Evolutionary conservation across 176 grass and related monocot genomes (phyloP).

Genomic region (Avena sativa): DNA sequence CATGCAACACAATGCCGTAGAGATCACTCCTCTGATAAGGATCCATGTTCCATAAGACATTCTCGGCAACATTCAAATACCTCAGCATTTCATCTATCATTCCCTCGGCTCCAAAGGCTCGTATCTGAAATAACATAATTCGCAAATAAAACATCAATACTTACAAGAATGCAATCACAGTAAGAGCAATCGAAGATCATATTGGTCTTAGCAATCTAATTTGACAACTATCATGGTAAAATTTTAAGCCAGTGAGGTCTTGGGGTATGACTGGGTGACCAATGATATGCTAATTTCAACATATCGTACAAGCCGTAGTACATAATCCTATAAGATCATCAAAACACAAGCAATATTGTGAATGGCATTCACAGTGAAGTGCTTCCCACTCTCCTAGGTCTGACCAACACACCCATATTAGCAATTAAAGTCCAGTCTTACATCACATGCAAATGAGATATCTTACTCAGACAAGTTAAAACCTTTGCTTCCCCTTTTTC

Average conservation of each 20-base stretch:
- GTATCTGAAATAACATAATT: slow-evolving; percentile 60
- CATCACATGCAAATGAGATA: background rate
- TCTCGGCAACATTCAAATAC: slow-evolving; percentile 83
- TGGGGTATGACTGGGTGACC: slow-evolving; percentile 27
- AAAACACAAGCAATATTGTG: slow-evolving; percentile 1
- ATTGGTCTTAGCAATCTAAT: slow-evolving; percentile 29
- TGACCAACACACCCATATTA: background rate
- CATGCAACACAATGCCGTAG: slow-evolving; percentile 64
- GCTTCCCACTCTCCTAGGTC: background rate
- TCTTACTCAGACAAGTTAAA: slow-evolving; percentile 13
- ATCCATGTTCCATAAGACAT: slow-evolving; percentile 54
- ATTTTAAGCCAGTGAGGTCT: slow-evolving; percentile 12
- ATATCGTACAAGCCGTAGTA: background rate
- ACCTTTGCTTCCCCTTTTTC: background rate
- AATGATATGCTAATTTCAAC: slow-evolving; percentile 3
- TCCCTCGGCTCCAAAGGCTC: slow-evolving; percentile 83
- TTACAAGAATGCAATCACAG: background rate
- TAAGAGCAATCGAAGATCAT: slow-evolving; percentile 22
- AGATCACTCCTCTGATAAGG: slow-evolving; percentile 70
- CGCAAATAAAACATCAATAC: slow-evolving; percentile 29
- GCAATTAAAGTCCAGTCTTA: background rate
- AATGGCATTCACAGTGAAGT: background rate
- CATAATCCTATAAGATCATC: background rate
- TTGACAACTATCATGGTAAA: slow-evolving; percentile 17
- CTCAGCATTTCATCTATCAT: slow-evolving; percentile 89